Evolutionary conservation across 2,329 filamentous ascomycete genomes (phyloP).

Genomic region (Cercospora citrullina): DNA sequence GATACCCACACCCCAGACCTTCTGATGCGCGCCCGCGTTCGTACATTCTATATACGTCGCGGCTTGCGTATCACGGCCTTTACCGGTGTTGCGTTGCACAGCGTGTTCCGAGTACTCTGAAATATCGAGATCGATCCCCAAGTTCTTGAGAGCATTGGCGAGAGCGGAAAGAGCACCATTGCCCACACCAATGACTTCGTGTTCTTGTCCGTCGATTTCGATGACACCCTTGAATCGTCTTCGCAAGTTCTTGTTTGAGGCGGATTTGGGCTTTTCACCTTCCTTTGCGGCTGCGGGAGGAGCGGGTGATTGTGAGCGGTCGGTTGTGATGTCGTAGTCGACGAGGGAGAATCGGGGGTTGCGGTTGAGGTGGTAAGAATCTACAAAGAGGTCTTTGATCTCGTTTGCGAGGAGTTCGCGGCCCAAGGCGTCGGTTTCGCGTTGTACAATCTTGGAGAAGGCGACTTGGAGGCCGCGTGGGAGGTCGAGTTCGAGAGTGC

Average conservation of each 20-base stretch:
- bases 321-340: slow-evolving; percentile 87
- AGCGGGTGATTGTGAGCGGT: slow-evolving; percentile 73
- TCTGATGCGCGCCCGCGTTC: slow-evolving; percentile 63
- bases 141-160: slow-evolving; percentile 72
- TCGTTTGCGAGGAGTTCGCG: slow-evolving; percentile 82
- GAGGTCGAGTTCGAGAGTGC: slow-evolving; percentile 84
- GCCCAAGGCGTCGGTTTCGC: slow-evolving; percentile 73
- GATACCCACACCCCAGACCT: slow-evolving; percentile 87
- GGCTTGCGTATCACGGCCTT: slow-evolving; percentile 78
- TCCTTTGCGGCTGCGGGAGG: slow-evolving; percentile 55
- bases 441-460: slow-evolving; percentile 85
- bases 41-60: slow-evolving; percentile 93
- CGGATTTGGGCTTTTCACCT: slow-evolving; percentile 55
- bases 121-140: slow-evolving; percentile 87
- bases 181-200: slow-evolving; percentile 74
- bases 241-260: slow-evolving; percentile 69
- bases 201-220: slow-evolving; percentile 76
- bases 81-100: slow-evolving; percentile 49
- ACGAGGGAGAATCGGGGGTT: slow-evolving; percentile 84
- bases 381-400: slow-evolving; percentile 84
- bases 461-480: slow-evolving; percentile 89
- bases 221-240: slow-evolving; percentile 84
- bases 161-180: slow-evolving; percentile 90
- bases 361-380: slow-evolving; percentile 78
- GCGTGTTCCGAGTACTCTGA: slow-evolving; percentile 96